Evolutionary conservation across 2,329 filamentous ascomycete genomes (phyloP).

Genomic region (Trichoderma atrobrunneum): DNA sequence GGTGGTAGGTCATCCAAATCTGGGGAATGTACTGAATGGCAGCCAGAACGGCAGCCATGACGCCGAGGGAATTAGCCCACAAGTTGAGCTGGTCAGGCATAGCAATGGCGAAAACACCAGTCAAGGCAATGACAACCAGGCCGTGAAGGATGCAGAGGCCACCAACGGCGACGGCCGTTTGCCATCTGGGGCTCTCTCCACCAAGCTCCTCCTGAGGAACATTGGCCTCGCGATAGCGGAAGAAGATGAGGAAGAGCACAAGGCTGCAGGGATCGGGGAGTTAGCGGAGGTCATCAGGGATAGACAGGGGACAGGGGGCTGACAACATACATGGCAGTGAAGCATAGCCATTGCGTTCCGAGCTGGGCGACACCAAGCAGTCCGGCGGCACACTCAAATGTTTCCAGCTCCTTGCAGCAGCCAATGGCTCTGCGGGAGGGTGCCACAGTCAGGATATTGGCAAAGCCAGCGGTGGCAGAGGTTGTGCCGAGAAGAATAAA

Average conservation of each 20-base stretch:
- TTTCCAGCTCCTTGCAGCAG: conserved; percentile 80
- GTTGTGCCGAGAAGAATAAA: conserved; percentile 93
- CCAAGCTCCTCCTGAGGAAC: conserved; percentile 49
- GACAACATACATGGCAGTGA: conserved; percentile 75
- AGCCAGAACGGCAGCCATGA: conserved; percentile 74
- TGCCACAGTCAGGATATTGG: conserved; percentile 88
- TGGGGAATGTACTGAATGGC: conserved; percentile 92
- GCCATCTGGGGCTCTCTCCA: conserved; percentile 63
- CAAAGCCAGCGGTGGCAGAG: conserved; percentile 82
- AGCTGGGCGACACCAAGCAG: conserved; percentile 88
- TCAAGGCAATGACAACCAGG: conserved; percentile 65
- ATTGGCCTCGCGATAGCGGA: conserved; percentile 62
- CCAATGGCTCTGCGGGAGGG: conserved; percentile 76
- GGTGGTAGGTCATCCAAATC: conserved; percentile 83
- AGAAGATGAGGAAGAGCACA: conserved; percentile 91
- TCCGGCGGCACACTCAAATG: conserved; percentile 80
- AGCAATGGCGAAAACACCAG: conserved; percentile 63
- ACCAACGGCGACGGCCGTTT: conserved; percentile 74
- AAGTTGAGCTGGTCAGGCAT: conserved; percentile 62
- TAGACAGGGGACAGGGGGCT: background rate
- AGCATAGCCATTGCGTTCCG: conserved; percentile 87
- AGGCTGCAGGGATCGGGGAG: conserved; percentile 56
- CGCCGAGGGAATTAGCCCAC: conserved; percentile 84
- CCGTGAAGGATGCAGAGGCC: conserved; percentile 71
- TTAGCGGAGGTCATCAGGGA: conserved; percentile 22